Evolutionary conservation across 2,329 filamentous ascomycete genomes (phyloP).

Genomic region (Bipolaris gigantea): DNA sequence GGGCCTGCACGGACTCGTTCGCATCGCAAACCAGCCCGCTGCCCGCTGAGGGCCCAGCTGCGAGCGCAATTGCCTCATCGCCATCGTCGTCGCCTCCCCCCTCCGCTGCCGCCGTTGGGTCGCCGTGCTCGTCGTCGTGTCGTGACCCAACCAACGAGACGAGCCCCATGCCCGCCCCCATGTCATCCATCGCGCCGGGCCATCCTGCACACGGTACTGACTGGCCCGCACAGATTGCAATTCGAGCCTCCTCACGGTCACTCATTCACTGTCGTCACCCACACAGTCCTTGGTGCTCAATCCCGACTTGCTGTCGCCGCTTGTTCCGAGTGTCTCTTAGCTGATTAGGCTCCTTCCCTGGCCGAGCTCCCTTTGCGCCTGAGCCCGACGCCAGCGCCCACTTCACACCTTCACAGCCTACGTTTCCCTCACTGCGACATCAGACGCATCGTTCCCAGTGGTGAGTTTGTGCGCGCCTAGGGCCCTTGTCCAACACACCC

Average conservation of each 20-base stretch:
- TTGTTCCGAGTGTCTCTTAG: slow-evolving; percentile 33
- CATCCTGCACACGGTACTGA: slow-evolving; percentile 23
- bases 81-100: background rate
- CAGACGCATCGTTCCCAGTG: slow-evolving; percentile 19
- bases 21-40: background rate
- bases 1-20: slow-evolving; percentile 21
- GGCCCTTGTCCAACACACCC: background rate
- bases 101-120: background rate
- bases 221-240: slow-evolving; percentile 34
- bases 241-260: slow-evolving; percentile 34
- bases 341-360: slow-evolving; percentile 15
- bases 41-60: background rate
- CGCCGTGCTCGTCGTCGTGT: background rate
- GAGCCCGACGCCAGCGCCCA: slow-evolving; percentile 21
- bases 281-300: slow-evolving; percentile 28
- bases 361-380: slow-evolving; percentile 26
- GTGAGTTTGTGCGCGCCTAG: slow-evolving; percentile 17
- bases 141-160: slow-evolving; percentile 7
- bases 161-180: slow-evolving; percentile 31
- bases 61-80: background rate
- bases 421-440: slow-evolving; percentile 20
- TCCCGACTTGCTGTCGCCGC: slow-evolving; percentile 40
- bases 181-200: slow-evolving; percentile 34
- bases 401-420: slow-evolving; percentile 19
- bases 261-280: slow-evolving; percentile 31